These are phyloP conservation scores for Fusarium liriodendri DNA, from an alignment of 2,329 filamentous ascomycete species.

Conservation along the genomic window DNA sequence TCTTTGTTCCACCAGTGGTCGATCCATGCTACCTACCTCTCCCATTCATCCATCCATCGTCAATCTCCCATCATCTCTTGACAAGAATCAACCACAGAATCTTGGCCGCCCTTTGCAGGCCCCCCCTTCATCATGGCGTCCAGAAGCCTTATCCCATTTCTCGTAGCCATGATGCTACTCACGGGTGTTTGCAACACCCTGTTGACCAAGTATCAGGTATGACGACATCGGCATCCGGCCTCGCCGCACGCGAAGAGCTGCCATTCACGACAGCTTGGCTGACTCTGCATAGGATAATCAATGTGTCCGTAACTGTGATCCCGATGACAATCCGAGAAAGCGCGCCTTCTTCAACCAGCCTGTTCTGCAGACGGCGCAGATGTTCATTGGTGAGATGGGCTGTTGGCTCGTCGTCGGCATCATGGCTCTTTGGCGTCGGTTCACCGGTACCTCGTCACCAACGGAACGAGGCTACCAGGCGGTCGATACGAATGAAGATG, in stretches of 20 bases:
- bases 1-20: constrained; percentile 29
- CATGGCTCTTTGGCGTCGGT: constrained; percentile 73
- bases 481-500: constrained; percentile 63
- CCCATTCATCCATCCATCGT: constrained; percentile 7
- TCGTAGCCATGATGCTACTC: constrained; percentile 96
- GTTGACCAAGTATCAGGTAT: constrained; percentile 93
- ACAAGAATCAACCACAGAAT: constrained; percentile 14
- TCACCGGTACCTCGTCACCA: constrained; percentile 57
- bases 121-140: constrained; percentile 69
- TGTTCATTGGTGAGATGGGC: constrained; percentile 97
- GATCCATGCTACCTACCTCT: constrained; percentile 9
- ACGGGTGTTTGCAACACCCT: constrained; percentile 98
- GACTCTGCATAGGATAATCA: constrained; percentile 80
- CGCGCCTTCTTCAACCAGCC: constrained; percentile 89
- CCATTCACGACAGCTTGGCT: constrained; percentile 5
- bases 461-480: constrained; percentile 72
- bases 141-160: constrained; percentile 79
- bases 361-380: constrained; percentile 95
- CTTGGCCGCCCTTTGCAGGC: constrained; percentile 1
- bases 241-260: not conserved
- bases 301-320: constrained; percentile 90
- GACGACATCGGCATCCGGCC: constrained; percentile 37
- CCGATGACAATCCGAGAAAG: constrained; percentile 69
- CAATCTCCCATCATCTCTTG: constrained; percentile 3
- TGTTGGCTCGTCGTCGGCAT: constrained; percentile 91